Base-by-base conservation (phyloP, 306 rosid genomes). In the Corylus heterophylla region DNA sequence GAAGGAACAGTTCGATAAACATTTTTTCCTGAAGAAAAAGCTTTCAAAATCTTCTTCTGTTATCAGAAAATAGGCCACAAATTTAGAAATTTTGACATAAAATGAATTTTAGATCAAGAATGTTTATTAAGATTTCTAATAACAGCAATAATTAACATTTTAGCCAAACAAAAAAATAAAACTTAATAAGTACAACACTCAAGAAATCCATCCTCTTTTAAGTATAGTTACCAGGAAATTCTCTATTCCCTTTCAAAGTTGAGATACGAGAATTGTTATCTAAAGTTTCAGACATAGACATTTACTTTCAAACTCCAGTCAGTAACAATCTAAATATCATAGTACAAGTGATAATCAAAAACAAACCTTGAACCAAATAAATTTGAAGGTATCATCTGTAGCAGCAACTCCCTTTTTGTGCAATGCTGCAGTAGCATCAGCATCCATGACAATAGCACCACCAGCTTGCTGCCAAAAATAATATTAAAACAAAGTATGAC, bases 331-430 rank as follows among this genome's bases (percentile, higher is more conserved):
- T 12, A 2, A 0, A 47, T 14, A 11, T 51, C 51, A 55, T 29
- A 54, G 52, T 45, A 54, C 14, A 39, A 56, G 29, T 39, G 37
- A 48, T 20, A 48, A 48, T 25, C 68, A 62, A 61, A 75, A 54
- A 17, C 77, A 76, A 79, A 95, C 99, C 98, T 88, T 80, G 69
- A 70, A 80, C 98, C 93, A 93, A 80, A 63, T 80, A 84, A 84
- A 95, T 85, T 95, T 95, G 88, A 86, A 95, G 88, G 83, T 85
- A 85, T 95, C 99, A 85, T 95, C 91, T 0, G 98, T 93, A 56
- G 97, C 80, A 83, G 86, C 80, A 84, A 95, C 72, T 50, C 86
- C 96, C 80, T 74, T 87, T 70, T 87, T 89, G 82, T 86, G 94
- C 88, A 95, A 86, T 69, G 92, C 77, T 39, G 99, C 86, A 54